Conservation (phyloP, 164 flowering plant species). For the Dillenia suffruticosa region DNA sequence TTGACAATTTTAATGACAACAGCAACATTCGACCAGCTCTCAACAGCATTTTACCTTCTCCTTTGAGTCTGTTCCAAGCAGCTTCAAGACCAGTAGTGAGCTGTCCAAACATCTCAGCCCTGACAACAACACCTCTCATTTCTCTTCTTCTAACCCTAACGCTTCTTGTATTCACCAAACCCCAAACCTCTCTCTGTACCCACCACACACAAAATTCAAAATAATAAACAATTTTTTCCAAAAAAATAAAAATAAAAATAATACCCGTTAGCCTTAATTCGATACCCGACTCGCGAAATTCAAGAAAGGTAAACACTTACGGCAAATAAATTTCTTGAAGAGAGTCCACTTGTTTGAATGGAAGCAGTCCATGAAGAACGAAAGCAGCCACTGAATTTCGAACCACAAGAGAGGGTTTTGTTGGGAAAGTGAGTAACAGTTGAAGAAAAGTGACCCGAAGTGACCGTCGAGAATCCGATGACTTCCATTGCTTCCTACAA, state of each 20-base stretch:
- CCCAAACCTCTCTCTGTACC: constrained; percentile 67
- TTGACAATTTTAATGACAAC: too few species aligned
- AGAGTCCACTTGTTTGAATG: constrained; percentile 22
- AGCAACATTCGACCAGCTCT: too few species aligned
- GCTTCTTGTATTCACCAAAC: constrained; percentile 44
- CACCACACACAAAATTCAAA: neutral
- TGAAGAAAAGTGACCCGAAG: constrained; percentile 51
- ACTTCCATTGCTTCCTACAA: constrained; percentile 44
- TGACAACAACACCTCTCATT: constrained; percentile 38
- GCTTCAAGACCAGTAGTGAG: constrained; percentile 82
- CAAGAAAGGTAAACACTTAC: constrained; percentile 23
- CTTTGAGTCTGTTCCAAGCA: constrained; percentile 93
- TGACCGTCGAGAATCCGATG: constrained; percentile 34
- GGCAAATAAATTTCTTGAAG: constrained; percentile 38
- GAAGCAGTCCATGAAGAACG: constrained; percentile 39
- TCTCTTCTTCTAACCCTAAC: constrained; percentile 27
- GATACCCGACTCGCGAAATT: neutral
- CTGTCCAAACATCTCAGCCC: constrained; percentile 97
- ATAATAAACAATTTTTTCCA: neutral
- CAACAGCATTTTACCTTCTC: constrained; percentile 55
- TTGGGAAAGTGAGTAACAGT: constrained; percentile 11
- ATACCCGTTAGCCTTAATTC: neutral
- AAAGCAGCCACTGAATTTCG: neutral
- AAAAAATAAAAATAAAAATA: constrained; percentile 1
- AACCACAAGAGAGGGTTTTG: neutral